Conservation (phyloP, 345 rosid species). For the Hirschfeldia incana region DNA sequence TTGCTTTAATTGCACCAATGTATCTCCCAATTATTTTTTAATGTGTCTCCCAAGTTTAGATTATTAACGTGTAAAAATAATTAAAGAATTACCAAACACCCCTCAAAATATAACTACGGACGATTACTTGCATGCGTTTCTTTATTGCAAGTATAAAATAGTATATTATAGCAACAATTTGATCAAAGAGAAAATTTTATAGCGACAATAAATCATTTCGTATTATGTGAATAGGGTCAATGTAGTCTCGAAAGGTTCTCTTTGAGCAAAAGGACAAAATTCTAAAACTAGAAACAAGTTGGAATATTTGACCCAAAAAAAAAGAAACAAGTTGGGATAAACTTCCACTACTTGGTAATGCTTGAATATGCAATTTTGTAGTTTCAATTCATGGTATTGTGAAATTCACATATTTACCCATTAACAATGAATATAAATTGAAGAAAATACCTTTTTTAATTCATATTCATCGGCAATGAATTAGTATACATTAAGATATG, state of each 20-base stretch:
- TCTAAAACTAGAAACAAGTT: background rate
- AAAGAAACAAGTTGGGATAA: background rate
- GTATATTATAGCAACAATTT: too few species aligned
- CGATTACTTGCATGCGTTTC: slow-evolving; percentile 16
- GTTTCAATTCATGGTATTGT: background rate
- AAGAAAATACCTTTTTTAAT: background rate
- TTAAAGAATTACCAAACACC: background rate
- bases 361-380: background rate
- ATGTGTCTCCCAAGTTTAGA: background rate
- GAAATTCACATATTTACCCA: background rate
- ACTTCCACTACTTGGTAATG: background rate
- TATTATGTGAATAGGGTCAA: slow-evolving; percentile 26
- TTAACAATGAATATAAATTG: background rate
- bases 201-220: background rate
- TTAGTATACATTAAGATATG: background rate
- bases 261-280: background rate
- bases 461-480: background rate
- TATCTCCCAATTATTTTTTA: background rate
- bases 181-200: too few species aligned
- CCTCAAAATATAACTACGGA: slow-evolving; percentile 8
- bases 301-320: background rate
- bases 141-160: background rate
- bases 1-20: slow-evolving; percentile 23
- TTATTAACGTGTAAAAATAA: background rate
- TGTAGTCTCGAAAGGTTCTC: slow-evolving; percentile 21